phyloP scores from a whole-genome alignment of 495 filamentous ascomycete species.

The Talaromyces proteolyticus region DNA sequence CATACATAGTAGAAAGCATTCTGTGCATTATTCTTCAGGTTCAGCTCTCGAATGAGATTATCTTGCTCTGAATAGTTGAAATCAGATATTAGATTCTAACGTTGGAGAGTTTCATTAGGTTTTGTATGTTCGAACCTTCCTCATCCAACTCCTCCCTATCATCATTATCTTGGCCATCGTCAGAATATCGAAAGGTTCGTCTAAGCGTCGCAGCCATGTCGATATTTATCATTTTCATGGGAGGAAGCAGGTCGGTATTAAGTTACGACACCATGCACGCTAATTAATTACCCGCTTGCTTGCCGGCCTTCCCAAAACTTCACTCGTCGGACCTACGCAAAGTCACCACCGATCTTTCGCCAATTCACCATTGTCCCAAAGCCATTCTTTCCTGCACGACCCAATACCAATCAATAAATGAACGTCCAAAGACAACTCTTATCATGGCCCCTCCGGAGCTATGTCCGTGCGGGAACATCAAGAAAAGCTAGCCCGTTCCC shows the following conservation, averaged over 20 bases:
- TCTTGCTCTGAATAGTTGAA: conserved; percentile 74
- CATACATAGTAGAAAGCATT: conserved; percentile 55
- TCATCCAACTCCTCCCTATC: conserved; percentile 54
- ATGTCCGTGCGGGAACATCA: not conserved
- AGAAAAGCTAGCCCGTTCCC: conserved; percentile 5
- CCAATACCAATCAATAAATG: not conserved
- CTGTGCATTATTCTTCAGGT: conserved; percentile 46
- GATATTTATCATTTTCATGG: no score
- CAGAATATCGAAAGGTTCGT: conserved; percentile 57
- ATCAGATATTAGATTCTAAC: no score
- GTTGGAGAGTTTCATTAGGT: not conserved
- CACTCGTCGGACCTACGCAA: not conserved
- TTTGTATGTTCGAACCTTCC: conserved; percentile 42
- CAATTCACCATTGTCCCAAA: not conserved
- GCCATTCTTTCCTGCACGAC: not conserved
- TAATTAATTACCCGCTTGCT: no score
- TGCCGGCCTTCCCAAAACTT: not conserved
- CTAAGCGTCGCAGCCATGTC: conserved; percentile 50
- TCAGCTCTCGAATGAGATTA: conserved; percentile 52
- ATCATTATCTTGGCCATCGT: conserved; percentile 43
- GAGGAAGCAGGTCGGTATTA: no score
- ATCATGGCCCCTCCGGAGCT: not conserved
- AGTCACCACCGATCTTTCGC: no score
- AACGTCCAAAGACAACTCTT: not conserved
- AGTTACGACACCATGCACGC: no score